A percentile compares a stretch with the other conserved stretches of the same genome.
Conservation (phyloP, 768 basidiomycete genomes). For the Tricholomella constricta region DNA sequence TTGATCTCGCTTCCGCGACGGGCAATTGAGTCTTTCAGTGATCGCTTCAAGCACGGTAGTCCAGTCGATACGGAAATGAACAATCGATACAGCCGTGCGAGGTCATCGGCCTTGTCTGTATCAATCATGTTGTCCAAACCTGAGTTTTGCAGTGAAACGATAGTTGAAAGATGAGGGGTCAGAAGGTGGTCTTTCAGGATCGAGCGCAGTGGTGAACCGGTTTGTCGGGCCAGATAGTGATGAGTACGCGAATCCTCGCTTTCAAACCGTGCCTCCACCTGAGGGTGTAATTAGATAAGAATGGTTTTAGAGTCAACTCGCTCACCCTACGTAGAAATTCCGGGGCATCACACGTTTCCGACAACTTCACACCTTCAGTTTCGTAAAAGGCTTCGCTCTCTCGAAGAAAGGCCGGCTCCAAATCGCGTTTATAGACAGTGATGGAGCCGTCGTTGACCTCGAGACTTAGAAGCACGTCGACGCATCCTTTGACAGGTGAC, state of each 20-base stretch:
- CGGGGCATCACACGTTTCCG: conserved; percentile 76
- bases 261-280: conserved; percentile 81
- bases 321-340: conserved; percentile 81
- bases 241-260: conserved; percentile 84
- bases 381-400: conserved; percentile 82
- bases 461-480: conserved; percentile 81
- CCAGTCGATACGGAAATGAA: conserved; percentile 71
- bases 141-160: conserved; percentile 80
- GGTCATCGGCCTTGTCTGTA: conserved; percentile 70
- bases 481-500: conserved; percentile 87
- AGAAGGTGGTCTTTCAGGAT: conserved; percentile 82
- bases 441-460: conserved; percentile 46
- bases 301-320: conserved; percentile 11
- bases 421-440: conserved; percentile 78
- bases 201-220: conserved; percentile 63
- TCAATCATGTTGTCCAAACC: conserved; percentile 91
- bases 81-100: conserved; percentile 78
- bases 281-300: conserved; percentile 18
- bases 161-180: conserved; percentile 68
- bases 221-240: conserved; percentile 82
- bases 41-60: conserved; percentile 58
- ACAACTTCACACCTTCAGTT: conserved; percentile 67
- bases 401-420: conserved; percentile 80
- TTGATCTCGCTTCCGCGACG: conserved; percentile 82
- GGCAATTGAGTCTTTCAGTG: conserved; percentile 71